These are phyloP conservation scores for Cladophialophora chaetospira DNA, from an alignment of 2,329 filamentous ascomycete species.

Conservation along the genomic window DNA sequence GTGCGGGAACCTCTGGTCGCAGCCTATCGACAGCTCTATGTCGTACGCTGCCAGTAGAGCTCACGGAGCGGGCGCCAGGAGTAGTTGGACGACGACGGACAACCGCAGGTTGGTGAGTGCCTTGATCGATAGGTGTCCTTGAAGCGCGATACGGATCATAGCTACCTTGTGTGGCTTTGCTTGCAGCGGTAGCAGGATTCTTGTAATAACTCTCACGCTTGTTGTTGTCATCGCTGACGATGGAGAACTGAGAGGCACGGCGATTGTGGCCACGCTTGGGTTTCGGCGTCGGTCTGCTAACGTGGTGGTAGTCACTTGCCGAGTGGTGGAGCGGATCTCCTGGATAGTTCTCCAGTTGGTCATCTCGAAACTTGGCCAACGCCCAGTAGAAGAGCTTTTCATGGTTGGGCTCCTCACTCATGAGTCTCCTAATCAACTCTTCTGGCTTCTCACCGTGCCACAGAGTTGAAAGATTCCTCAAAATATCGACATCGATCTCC, in stretches of 20 bases:
- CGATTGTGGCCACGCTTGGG: constrained; percentile 44
- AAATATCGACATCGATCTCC: constrained; percentile 77
- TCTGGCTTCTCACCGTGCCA: constrained; percentile 85
- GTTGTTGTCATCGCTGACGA: constrained; percentile 56
- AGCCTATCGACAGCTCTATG: constrained; percentile 15
- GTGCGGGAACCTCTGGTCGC: constrained; percentile 22
- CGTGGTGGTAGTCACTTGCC: constrained; percentile 86
- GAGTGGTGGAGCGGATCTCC: constrained; percentile 79
- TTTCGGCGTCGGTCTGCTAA: constrained; percentile 46
- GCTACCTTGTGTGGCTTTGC: constrained; percentile 57
- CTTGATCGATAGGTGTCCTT: constrained; percentile 51
- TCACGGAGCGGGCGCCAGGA: constrained; percentile 41
- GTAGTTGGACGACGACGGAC: constrained; percentile 59
- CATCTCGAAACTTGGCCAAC: constrained; percentile 77
- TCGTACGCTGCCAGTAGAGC: constrained; percentile 20
- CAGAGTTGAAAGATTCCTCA: constrained; percentile 83
- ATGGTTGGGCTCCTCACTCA: constrained; percentile 71
- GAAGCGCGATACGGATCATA: constrained; percentile 85
- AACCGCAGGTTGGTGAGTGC: constrained; percentile 63
- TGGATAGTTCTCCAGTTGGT: constrained; percentile 81
- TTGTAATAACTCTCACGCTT: constrained; percentile 54
- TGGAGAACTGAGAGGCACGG: constrained; percentile 58
- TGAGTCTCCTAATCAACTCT: constrained; percentile 69
- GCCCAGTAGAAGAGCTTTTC: constrained; percentile 93
- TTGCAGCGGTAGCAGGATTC: constrained; percentile 45